These are phyloP conservation scores for Amorphotheca resinae DNA, from an alignment of 495 filamentous ascomycete genomes.

Conservation along the genomic window DNA sequence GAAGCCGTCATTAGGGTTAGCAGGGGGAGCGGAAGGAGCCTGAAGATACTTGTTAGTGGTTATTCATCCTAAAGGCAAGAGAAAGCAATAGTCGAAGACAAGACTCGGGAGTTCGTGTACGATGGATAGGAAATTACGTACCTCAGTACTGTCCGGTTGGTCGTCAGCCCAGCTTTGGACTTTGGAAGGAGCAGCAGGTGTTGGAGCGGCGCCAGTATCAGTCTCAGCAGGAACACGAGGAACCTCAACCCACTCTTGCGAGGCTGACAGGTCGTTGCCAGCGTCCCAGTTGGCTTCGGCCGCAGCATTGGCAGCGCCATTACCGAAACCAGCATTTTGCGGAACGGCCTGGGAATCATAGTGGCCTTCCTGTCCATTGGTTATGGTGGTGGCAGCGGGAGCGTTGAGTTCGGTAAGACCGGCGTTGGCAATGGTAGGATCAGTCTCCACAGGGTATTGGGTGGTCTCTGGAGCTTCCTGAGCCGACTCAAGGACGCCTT, in stretches of 20 bases:
- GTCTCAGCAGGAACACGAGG: conserved; percentile 62
- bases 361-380: conserved; percentile 35
- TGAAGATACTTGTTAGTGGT: conserved; percentile 11
- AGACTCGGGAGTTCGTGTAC: background rate
- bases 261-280: conserved; percentile 36
- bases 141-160: conserved; percentile 34
- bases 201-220: conserved; percentile 51
- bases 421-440: conserved; percentile 65
- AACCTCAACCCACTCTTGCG: conserved; percentile 68
- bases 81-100: background rate
- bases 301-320: conserved; percentile 52
- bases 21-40: conserved; percentile 23
- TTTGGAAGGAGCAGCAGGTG: conserved; percentile 39
- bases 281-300: conserved; percentile 59
- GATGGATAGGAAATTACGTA: conserved; percentile 14
- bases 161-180: conserved; percentile 61
- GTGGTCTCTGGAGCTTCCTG: conserved; percentile 12
- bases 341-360: conserved; percentile 28
- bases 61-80: background rate
- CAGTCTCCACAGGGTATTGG: conserved; percentile 38
- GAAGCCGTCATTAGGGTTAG: conserved; percentile 49
- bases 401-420: conserved; percentile 58
- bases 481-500: conserved; percentile 18
- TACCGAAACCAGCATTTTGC: conserved; percentile 43
- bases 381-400: conserved; percentile 29